A percentile compares a stretch with the other conserved stretches of the same genome.
These are phyloP conservation scores for Rhodomyrtus tomentosa DNA, from an alignment of 345 rosid genomes.

Conservation along the genomic window DNA sequence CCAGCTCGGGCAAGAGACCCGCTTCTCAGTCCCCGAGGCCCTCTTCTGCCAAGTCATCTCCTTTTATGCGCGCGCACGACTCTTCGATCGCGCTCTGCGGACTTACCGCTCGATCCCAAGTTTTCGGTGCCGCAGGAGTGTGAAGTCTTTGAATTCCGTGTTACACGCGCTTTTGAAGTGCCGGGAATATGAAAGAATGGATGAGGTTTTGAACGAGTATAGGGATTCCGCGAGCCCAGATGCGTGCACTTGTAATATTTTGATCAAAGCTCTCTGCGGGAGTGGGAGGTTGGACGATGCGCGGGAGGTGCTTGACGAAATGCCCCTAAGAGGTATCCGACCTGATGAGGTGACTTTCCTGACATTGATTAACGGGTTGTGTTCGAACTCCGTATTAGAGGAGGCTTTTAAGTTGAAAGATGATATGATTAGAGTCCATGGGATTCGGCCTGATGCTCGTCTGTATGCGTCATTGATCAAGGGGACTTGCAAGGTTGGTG, in stretches of 20 bases:
- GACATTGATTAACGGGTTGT: slow-evolving; percentile 41
- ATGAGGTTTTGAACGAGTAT: slow-evolving; percentile 17
- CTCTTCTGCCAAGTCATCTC: slow-evolving; percentile 52
- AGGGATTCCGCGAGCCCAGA: slow-evolving; percentile 36
- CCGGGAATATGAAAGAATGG: slow-evolving; percentile 29
- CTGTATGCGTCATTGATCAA: slow-evolving; percentile 46
- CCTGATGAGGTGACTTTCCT: slow-evolving; percentile 49
- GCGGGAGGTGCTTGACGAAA: slow-evolving; percentile 44
- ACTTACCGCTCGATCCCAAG: slow-evolving; percentile 59
- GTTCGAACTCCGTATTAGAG: slow-evolving; percentile 32
- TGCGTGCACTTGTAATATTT: slow-evolving; percentile 63
- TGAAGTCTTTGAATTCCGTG: slow-evolving; percentile 54
- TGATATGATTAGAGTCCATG: slow-evolving; percentile 34
- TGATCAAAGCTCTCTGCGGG: slow-evolving; percentile 32
- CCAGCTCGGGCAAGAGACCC: slow-evolving; percentile 41
- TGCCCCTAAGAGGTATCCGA: slow-evolving; percentile 37
- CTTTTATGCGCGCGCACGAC: slow-evolving; percentile 44
- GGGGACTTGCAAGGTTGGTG: slow-evolving; percentile 33
- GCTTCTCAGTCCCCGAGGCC: slow-evolving; percentile 36
- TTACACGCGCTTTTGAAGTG: slow-evolving; percentile 33
- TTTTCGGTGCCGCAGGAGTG: slow-evolving; percentile 39
- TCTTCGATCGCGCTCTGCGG: slow-evolving; percentile 33
- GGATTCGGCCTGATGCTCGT: slow-evolving; percentile 23
- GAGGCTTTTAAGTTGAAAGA: slow-evolving; percentile 63
- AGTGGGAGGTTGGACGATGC: slow-evolving; percentile 38